A percentile compares a stretch with the other conserved stretches of the same genome.
These are phyloP conservation scores for Henckelia pumila DNA, from an alignment of 257 asterid genomes.

Conservation along the genomic window DNA sequence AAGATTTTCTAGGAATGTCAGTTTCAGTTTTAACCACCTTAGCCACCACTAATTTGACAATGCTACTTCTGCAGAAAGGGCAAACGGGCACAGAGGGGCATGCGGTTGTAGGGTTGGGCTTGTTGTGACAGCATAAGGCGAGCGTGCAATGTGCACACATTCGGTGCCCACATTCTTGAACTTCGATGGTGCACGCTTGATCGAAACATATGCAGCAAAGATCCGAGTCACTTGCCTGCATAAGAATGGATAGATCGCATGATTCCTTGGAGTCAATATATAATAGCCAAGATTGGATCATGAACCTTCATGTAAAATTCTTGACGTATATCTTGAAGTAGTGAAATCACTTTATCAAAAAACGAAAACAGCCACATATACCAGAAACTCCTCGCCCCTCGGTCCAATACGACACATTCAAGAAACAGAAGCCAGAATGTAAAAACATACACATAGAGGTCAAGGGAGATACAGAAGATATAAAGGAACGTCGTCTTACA, in stretches of 20 bases:
- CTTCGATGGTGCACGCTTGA: slow-evolving; percentile 85
- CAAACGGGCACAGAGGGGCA: slow-evolving; percentile 59
- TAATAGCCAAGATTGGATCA: slow-evolving; percentile 3
- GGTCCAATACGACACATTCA: neutral
- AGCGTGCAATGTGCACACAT: slow-evolving; percentile 98
- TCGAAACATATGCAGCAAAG: slow-evolving; percentile 93
- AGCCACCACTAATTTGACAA: slow-evolving; percentile 58
- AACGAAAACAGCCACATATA: neutral
- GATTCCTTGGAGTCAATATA: neutral
- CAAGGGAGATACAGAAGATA: neutral
- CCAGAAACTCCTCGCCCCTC: neutral
- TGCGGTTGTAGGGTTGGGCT: slow-evolving; percentile 69
- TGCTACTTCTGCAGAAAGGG: slow-evolving; percentile 93
- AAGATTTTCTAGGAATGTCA: slow-evolving; percentile 47
- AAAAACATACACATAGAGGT: neutral
- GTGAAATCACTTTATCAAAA: too few relatives aligned
- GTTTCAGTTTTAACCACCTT: slow-evolving; percentile 43
- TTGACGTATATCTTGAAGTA: neutral
- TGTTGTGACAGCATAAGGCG: slow-evolving; percentile 86
- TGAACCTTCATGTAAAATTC: neutral
- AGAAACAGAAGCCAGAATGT: neutral
- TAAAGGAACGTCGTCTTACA: neutral
- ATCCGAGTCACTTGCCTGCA: slow-evolving; percentile 73
- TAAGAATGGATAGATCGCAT: slow-evolving; percentile 15
- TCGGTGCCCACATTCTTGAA: slow-evolving; percentile 82